These are phyloP conservation scores for Penicillium canescens DNA, from an alignment of 495 filamentous ascomycete species.

Conservation along the genomic window DNA sequence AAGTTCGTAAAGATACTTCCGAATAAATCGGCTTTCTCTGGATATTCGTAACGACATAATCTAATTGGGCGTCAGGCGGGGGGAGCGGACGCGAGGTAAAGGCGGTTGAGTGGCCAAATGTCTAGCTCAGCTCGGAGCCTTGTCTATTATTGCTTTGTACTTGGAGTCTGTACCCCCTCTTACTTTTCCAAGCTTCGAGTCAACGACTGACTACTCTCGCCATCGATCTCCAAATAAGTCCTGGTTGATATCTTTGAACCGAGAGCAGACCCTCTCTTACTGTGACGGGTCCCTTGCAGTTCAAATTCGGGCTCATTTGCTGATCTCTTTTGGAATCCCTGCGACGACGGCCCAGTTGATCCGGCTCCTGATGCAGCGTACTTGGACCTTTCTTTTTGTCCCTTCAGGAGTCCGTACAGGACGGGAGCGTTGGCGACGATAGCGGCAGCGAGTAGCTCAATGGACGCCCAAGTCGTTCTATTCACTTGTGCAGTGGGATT, in stretches of 20 bases:
- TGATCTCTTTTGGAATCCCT: slow-evolving; percentile 5
- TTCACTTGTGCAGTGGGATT: slow-evolving; percentile 36
- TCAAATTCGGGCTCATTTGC: slow-evolving; percentile 7
- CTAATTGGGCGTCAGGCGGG: slow-evolving; percentile 7
- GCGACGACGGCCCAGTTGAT: slow-evolving; percentile 6
- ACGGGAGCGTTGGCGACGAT: slow-evolving; percentile 47
- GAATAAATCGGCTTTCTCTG: slow-evolving; percentile 14
- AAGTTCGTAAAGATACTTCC: slow-evolving; percentile 13
- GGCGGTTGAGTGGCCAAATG: not conserved
- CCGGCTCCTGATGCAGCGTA: slow-evolving; percentile 6
- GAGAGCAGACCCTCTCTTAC: slow-evolving; percentile 5
- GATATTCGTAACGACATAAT: slow-evolving; percentile 9
- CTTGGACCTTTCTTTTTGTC: slow-evolving; percentile 5
- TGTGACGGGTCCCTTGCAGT: slow-evolving; percentile 8
- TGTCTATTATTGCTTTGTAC: too few species aligned
- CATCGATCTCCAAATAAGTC: not conserved
- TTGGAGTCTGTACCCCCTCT: not conserved
- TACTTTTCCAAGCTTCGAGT: not conserved
- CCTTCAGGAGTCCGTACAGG: slow-evolving; percentile 28
- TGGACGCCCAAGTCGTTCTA: slow-evolving; percentile 42
- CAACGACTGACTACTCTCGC: not conserved
- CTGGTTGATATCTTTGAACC: not conserved
- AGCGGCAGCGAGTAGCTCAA: slow-evolving; percentile 42
- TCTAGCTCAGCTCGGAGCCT: not conserved
- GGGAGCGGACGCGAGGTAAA: slow-evolving; percentile 13